phyloP scores from a whole-genome alignment of 208 protist genomes.

The Vickermania spadyakhi region DNA sequence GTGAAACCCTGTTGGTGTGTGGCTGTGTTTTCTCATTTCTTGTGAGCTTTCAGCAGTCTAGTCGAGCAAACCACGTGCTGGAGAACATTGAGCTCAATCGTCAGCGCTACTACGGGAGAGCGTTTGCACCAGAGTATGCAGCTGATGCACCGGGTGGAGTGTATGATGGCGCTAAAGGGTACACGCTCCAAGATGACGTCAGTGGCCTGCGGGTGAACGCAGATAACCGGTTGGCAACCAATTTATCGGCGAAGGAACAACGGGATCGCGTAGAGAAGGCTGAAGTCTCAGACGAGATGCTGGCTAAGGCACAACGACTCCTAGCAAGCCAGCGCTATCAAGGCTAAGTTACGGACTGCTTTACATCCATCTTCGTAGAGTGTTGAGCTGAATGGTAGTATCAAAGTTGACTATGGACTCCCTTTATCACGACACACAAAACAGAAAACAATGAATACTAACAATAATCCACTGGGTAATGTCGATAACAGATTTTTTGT shows the following conservation, averaged over 20 bases:
- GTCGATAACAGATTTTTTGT: no score
- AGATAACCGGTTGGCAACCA: conserved; percentile 34
- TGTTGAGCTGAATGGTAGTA: no score
- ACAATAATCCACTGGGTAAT: no score
- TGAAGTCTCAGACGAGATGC: conserved; percentile 55
- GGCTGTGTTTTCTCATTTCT: conserved; percentile 28
- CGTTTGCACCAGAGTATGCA: conserved; percentile 69
- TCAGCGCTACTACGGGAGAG: conserved; percentile 55
- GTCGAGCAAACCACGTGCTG: conserved; percentile 56
- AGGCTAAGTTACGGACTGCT: no score
- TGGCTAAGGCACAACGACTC: conserved; percentile 38
- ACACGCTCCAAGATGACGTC: conserved; percentile 43
- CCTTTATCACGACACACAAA: no score
- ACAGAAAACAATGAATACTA: no score
- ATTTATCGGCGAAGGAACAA: conserved; percentile 31
- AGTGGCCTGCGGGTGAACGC: conserved; percentile 65
- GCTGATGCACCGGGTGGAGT: conserved; percentile 35
- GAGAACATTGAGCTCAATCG: conserved; percentile 86
- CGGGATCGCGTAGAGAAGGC: conserved; percentile 21
- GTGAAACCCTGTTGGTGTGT: conserved; percentile 37
- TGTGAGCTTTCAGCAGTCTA: conserved; percentile 39
- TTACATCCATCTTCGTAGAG: no score
- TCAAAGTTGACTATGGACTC: no score
- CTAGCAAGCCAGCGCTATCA: conserved; percentile 40
- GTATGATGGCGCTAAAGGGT: conserved; percentile 64